These are phyloP conservation scores for Eucalyptus virginea DNA, from an alignment of 345 rosid genomes.

Conservation along the genomic window DNA sequence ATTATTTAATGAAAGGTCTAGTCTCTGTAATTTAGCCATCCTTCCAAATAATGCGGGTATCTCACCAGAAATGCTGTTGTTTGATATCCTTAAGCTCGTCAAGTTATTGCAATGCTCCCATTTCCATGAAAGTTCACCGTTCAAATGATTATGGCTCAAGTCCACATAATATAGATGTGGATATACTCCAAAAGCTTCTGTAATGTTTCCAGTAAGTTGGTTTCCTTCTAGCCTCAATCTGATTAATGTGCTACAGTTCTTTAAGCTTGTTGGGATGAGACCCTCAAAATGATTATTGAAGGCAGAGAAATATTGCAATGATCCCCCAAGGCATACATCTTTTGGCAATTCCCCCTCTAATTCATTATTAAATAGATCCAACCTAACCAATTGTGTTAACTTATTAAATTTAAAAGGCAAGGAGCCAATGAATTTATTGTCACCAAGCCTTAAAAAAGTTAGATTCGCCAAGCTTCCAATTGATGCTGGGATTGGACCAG, in stretches of 20 bases:
- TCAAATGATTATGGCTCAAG: background rate
- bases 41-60: background rate
- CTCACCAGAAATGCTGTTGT: background rate
- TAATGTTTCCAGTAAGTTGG: background rate
- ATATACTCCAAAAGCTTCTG: background rate
- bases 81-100: background rate
- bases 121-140: rapidly evolving
- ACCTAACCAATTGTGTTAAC: rapidly evolving
- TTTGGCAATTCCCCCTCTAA: rapidly evolving
- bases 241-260: background rate
- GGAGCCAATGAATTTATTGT: background rate
- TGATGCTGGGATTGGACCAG: background rate
- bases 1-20: background rate
- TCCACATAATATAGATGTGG: background rate
- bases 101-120: background rate
- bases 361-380: rapidly evolving
- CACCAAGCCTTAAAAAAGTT: rapidly evolving
- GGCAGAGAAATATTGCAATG: rapidly evolving
- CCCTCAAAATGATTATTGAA: background rate
- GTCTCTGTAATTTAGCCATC: background rate
- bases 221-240: background rate
- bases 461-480: background rate
- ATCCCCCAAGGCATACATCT: background rate
- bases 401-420: background rate
- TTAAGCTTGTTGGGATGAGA: background rate